Conservation (phyloP, 768 basidiomycete genomes). For the Guyanaporus albipodus region DNA sequence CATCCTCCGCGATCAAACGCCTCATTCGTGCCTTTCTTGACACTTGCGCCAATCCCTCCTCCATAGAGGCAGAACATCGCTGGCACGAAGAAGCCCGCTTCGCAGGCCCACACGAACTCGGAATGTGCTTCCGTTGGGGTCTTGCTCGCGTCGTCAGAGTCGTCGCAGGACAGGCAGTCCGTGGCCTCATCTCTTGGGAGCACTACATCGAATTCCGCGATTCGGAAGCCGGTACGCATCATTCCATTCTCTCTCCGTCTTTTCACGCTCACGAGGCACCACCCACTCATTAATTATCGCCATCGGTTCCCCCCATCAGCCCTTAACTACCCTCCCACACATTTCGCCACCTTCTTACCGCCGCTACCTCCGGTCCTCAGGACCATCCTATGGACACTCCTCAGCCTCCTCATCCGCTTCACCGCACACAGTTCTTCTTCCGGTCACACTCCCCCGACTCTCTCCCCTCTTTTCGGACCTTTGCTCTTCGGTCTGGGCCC, state of each 20-base stretch:
- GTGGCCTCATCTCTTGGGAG: conserved; percentile 85
- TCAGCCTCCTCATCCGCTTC: conserved; percentile 78
- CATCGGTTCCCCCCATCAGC: conserved; percentile 33
- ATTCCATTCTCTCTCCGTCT: conserved; percentile 16
- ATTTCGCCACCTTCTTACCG: conserved; percentile 68
- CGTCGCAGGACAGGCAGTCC: conserved; percentile 64
- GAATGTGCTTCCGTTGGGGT: conserved; percentile 92
- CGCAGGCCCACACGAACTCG: conserved; percentile 83
- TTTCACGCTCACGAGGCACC: conserved; percentile 25
- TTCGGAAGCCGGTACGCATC: conserved; percentile 70
- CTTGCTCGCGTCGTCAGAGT: conserved; percentile 75
- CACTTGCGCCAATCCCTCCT: conserved; percentile 42
- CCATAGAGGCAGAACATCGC: conserved; percentile 43
- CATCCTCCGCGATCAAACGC: conserved; percentile 64
- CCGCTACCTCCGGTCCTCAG: conserved; percentile 50
- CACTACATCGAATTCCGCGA: conserved; percentile 78
- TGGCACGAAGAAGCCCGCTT: conserved; percentile 83
- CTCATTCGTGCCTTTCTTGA: conserved; percentile 81
- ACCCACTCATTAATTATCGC: conserved; percentile 17
- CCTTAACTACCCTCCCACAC: conserved; percentile 61
- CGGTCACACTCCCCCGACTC: conserved; percentile 86
- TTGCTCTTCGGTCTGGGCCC: conserved; percentile 79
- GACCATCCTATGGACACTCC: conserved; percentile 60
- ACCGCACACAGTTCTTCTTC: conserved; percentile 80
- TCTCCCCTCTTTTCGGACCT: conserved; percentile 87